phyloP scores from a whole-genome alignment of 2,329 filamentous ascomycete genomes.

The Knufia petricola region DNA sequence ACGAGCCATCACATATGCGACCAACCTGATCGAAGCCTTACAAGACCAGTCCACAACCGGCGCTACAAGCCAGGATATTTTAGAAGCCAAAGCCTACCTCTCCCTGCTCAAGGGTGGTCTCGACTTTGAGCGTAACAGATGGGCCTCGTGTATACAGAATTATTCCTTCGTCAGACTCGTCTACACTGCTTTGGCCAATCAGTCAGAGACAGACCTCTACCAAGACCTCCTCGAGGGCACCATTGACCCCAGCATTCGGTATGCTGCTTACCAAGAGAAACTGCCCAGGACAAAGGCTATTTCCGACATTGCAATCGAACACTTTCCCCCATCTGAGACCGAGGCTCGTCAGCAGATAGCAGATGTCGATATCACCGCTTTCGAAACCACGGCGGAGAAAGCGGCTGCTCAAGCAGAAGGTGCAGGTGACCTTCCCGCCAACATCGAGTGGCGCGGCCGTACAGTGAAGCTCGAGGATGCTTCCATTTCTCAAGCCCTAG shows the following conservation, averaged over 20 bases:
- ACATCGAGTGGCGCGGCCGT: constrained; percentile 75
- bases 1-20: constrained; percentile 65
- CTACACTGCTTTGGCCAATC: constrained; percentile 63
- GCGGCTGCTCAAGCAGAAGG: constrained; percentile 40
- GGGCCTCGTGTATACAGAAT: constrained; percentile 65
- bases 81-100: constrained; percentile 80
- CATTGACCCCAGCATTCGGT: constrained; percentile 86
- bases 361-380: constrained; percentile 56
- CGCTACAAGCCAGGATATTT: constrained; percentile 59
- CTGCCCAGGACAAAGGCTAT: constrained; percentile 78
- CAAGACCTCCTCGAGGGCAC: constrained; percentile 77
- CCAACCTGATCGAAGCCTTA: constrained; percentile 57
- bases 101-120: constrained; percentile 66
- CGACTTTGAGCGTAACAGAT: constrained; percentile 78
- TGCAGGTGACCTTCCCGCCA: constrained; percentile 51
- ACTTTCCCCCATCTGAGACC: constrained; percentile 55
- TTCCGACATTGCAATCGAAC: constrained; percentile 64
- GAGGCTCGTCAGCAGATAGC: constrained; percentile 59
- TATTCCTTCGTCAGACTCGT: constrained; percentile 72
- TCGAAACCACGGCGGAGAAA: constrained; percentile 45
- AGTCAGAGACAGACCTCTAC: constrained; percentile 64
- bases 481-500: constrained; percentile 76
- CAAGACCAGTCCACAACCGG: constrained; percentile 53
- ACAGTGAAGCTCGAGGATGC: constrained; percentile 87
- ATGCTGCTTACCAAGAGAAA: constrained; percentile 85